A percentile compares a stretch with the other conserved stretches of the same genome.
These are phyloP conservation scores for Lenzites betulinus DNA, from an alignment of 768 basidiomycete genomes.

Conservation along the genomic window DNA sequence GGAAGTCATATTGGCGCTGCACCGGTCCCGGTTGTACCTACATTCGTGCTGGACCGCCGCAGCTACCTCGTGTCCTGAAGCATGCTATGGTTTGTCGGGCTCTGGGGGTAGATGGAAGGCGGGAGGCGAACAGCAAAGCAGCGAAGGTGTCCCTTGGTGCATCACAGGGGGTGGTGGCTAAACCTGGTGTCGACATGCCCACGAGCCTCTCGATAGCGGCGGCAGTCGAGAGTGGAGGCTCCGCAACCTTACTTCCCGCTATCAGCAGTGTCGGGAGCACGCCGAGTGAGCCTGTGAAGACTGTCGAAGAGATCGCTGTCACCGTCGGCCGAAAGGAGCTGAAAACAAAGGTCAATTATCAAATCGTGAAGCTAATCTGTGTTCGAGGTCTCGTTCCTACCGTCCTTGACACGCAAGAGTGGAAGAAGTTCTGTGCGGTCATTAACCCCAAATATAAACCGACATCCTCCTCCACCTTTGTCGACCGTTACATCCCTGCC, in stretches of 20 bases:
- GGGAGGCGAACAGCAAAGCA: background rate
- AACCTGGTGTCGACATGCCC: too few species aligned
- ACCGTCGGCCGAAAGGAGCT: background rate
- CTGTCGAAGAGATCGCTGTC: background rate
- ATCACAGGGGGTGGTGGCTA: too few species aligned
- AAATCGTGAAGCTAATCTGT: constrained; percentile 4
- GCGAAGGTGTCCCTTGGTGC: background rate
- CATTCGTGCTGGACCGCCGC: background rate
- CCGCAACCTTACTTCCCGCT: too few species aligned
- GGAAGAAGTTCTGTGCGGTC: background rate
- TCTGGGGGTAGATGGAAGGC: background rate
- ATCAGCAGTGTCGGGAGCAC: too few species aligned
- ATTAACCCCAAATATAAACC: constrained; percentile 1
- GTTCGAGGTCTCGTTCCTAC: background rate
- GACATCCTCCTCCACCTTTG: background rate
- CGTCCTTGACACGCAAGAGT: background rate
- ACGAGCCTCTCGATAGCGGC: too few species aligned
- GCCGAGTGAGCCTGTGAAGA: too few species aligned
- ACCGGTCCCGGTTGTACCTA: background rate
- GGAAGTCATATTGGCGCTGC: background rate
- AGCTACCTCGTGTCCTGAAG: background rate
- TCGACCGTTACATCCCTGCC: background rate
- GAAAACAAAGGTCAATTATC: background rate
- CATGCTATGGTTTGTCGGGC: background rate
- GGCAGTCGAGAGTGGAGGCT: too few species aligned